These are phyloP conservation scores for Nicotiana paniculata DNA, from an alignment of 257 asterid genomes.

Conservation along the genomic window DNA sequence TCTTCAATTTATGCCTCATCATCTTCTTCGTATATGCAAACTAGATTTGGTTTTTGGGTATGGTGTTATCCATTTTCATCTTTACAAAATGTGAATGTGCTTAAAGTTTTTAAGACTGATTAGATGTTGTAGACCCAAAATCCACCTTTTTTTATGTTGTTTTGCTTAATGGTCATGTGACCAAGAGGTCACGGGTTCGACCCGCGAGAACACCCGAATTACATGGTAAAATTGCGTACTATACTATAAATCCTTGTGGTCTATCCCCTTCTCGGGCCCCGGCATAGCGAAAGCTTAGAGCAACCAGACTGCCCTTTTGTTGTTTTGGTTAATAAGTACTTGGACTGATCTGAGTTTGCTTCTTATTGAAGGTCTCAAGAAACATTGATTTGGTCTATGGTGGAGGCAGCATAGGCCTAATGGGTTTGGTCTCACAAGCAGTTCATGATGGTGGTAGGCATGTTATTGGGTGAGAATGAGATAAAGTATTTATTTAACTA, in stretches of 20 bases:
- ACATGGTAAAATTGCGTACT: no score
- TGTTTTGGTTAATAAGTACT: neutral
- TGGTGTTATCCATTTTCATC: neutral
- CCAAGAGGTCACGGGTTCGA: neutral
- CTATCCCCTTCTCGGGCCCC: no score
- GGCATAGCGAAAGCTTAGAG: no score
- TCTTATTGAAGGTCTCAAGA: conserved; percentile 51
- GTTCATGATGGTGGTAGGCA: conserved; percentile 95
- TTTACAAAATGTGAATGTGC: conserved; percentile 11
- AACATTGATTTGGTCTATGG: conserved; percentile 97
- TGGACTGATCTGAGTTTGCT: conserved; percentile 10
- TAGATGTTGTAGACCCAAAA: neutral
- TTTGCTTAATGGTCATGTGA: no score
- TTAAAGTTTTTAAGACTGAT: neutral
- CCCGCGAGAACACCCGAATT: no score
- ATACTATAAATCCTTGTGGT: no score
- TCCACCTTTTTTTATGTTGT: no score
- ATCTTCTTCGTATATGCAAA: conserved; percentile 25
- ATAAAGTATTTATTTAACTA: no score
- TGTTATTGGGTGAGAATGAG: conserved; percentile 60
- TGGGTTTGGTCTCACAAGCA: conserved; percentile 93
- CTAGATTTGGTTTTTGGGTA: neutral
- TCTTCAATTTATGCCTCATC: conserved; percentile 17
- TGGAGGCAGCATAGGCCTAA: conserved; percentile 96
- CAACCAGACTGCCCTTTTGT: neutral